Percentiles rank a stretch among this genome's conserved stretches.
Conservation (phyloP, 1,284 basidiomycete genomes). For the Phlebopus sp. region DNA sequence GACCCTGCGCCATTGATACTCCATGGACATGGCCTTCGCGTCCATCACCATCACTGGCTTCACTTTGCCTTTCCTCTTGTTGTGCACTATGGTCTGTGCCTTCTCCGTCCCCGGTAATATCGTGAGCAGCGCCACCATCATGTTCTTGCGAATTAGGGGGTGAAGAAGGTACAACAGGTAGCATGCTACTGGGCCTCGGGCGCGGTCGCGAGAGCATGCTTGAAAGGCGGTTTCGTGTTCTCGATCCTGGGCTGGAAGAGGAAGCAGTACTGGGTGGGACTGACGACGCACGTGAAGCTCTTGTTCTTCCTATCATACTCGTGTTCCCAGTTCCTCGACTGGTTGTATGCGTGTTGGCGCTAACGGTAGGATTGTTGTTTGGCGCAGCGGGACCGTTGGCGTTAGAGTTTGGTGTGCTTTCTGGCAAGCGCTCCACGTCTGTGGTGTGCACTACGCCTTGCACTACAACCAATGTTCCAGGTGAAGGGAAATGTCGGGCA, state of each 20-base stretch:
- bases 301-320: constrained; percentile 8
- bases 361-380: background rate
- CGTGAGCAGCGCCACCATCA: too few relatives aligned
- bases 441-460: constrained; percentile 79
- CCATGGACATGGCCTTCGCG: constrained; percentile 12
- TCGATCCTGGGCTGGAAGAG: constrained; percentile 10
- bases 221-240: constrained; percentile 40
- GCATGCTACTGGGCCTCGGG: constrained; percentile 36
- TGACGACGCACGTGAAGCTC: constrained; percentile 27
- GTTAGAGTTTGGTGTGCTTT: constrained; percentile 11
- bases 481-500: constrained; percentile 57
- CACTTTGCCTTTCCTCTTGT: background rate
- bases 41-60: constrained; percentile 15
- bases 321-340: constrained; percentile 2
- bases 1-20: constrained; percentile 23
- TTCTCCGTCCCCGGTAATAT: background rate
- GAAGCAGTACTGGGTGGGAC: constrained; percentile 20
- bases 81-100: background rate
- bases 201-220: constrained; percentile 41
- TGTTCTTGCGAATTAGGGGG: background rate
- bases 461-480: constrained; percentile 74
- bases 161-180: constrained; percentile 18
- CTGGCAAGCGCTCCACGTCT: constrained; percentile 45
- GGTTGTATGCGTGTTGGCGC: constrained; percentile 7
- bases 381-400: constrained; percentile 13